Base-by-base conservation (phyloP, 306 rosid genomes). In the Lithocarpus polystachyus region DNA sequence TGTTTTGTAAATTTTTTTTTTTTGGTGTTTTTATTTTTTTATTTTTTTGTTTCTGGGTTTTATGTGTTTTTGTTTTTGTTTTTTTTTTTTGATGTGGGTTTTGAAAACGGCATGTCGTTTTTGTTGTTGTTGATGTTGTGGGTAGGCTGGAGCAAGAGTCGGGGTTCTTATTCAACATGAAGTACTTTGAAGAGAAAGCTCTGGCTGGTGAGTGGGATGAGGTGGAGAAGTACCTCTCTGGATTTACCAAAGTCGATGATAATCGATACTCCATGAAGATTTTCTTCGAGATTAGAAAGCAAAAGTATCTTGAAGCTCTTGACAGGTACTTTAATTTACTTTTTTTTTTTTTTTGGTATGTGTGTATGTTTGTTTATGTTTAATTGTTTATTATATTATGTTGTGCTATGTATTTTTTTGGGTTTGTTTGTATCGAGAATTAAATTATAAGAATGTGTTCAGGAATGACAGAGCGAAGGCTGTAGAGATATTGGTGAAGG, bases 201-300 rank as follows among this genome's bases (percentile, higher is more conserved):
- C 91, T 78, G 86, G 90, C 88, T 7, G 98, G 98, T 79, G 95
- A 89, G 74, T 93, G 98, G 98, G 97, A 93, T 6, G 98, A 93
- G 84, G 92, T 90, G 35, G 98, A 93, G 82, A 90, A 88, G 90
- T 93, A 93, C 82, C 83, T 93, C 20, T 68, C 92, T 33, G 98
- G 98, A 62, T 93, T 83, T 80, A 93, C 98, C 37, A 93, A 90
- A 90, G 91, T 89, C 37, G 95, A 91, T 76, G 97, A 93, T 81
- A 93, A 93, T 85, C 80, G 95, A 87, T 89, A 91, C 86, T 93
- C 98, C 3, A 87, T 91, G 92, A 93, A 93, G 87, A 87, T 93
- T 75, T 90, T 91, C 79, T 93, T 91, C 73, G 98, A 93, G 80
- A 87, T 93, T 81, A 83, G 93, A 84, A 93, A 93, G 89, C 98